These are phyloP conservation scores for Macrophomina phaseolina DNA, from an alignment of 2,329 filamentous ascomycete species.

Conservation along the genomic window DNA sequence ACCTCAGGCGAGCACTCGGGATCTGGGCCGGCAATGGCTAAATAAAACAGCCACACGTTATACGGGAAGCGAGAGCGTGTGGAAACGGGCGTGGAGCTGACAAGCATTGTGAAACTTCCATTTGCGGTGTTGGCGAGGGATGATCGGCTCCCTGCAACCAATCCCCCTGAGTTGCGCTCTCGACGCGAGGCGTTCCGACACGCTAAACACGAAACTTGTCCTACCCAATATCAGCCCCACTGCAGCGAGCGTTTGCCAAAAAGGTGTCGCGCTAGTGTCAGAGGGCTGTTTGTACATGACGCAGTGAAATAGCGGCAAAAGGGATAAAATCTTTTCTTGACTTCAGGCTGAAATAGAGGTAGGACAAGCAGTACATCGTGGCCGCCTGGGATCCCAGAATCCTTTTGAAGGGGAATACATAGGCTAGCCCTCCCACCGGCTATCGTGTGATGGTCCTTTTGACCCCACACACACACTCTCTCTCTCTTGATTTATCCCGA, in stretches of 20 bases:
- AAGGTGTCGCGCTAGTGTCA: background rate
- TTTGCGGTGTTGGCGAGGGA: background rate
- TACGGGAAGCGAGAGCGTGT: background rate
- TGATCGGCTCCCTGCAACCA: background rate
- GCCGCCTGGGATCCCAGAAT: too few species aligned
- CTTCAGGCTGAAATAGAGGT: background rate
- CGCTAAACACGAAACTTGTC: constrained; percentile 15
- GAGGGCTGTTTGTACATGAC: constrained; percentile 8
- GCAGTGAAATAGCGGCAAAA: background rate
- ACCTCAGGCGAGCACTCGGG: background rate
- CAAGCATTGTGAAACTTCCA: constrained; percentile 18
- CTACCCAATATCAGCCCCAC: constrained; percentile 6
- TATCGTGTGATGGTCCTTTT: too few species aligned
- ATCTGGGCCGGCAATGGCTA: background rate
- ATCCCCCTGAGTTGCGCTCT: background rate
- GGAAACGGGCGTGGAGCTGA: constrained; percentile 6
- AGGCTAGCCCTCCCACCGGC: too few species aligned
- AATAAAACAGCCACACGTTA: background rate
- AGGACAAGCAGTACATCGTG: background rate
- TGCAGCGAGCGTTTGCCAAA: background rate
- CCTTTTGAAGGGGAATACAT: too few species aligned
- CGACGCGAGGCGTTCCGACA: constrained; percentile 4
- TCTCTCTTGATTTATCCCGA: too few species aligned
- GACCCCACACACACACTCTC: too few species aligned
- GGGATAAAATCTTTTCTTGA: constrained; percentile 3